phyloP scores from a whole-genome alignment of 148 eudicot species.

The Rhododendron griersonianum region DNA sequence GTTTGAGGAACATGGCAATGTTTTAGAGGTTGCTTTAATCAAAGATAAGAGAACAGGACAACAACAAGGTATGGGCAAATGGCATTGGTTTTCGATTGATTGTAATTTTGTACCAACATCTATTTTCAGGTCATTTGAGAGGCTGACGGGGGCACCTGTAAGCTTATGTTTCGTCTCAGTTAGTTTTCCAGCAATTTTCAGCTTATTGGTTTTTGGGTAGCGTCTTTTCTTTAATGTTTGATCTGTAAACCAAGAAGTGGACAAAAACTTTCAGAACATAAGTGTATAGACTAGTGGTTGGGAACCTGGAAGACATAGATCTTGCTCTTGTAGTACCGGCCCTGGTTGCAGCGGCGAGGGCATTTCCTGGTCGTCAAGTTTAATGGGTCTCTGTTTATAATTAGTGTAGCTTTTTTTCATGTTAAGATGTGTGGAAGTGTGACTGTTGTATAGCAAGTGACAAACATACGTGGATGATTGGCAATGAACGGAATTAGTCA shows the following conservation, averaged over 20 bases:
- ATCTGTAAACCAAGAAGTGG: constrained; percentile 63
- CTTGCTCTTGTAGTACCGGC: constrained; percentile 33
- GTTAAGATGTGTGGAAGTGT: constrained; percentile 24
- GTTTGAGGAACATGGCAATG: constrained; percentile 87
- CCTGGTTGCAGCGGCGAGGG: constrained; percentile 30
- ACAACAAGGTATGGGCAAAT: constrained; percentile 79
- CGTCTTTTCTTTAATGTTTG: constrained; percentile 48
- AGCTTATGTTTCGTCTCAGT: constrained; percentile 63
- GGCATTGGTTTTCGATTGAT: constrained; percentile 12
- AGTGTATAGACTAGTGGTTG: constrained; percentile 28
- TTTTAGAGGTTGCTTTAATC: constrained; percentile 88
- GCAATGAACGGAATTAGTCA: constrained; percentile 24
- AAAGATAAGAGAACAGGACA: constrained; percentile 88
- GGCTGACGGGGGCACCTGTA: constrained; percentile 72
- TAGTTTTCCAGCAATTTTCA: constrained; percentile 48
- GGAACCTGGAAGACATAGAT: constrained; percentile 28
- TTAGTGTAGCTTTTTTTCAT: constrained; percentile 29
- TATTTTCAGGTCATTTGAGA: constrained; percentile 80
- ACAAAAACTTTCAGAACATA: constrained; percentile 38
- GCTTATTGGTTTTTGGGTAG: constrained; percentile 54
- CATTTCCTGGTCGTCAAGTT: constrained; percentile 35
- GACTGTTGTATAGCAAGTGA: constrained; percentile 38
- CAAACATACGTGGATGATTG: constrained; percentile 24
- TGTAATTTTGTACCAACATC: constrained; percentile 27
- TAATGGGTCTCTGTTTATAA: constrained; percentile 38